phyloP scores from a whole-genome alignment of 2,329 filamentous ascomycete genomes.

The Fusarium cyanostomum region DNA sequence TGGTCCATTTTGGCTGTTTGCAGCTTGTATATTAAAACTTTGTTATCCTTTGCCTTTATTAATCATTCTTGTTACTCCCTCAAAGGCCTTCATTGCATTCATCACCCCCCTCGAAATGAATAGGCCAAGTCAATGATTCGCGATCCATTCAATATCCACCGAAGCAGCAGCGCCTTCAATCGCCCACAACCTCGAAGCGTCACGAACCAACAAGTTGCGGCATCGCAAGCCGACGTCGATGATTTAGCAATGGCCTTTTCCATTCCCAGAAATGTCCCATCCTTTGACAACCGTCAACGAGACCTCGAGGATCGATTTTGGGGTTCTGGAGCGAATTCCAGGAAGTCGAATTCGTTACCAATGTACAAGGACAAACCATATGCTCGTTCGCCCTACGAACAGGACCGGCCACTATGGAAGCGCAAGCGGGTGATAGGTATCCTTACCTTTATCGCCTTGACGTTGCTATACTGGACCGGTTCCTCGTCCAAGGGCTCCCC shows the following conservation, averaged over 20 bases:
- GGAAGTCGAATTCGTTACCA: slow-evolving; percentile 64
- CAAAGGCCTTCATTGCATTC: neutral
- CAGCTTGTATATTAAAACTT: slow-evolving; percentile 23
- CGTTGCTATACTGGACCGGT: slow-evolving; percentile 76
- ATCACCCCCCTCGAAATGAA: slow-evolving; percentile 42
- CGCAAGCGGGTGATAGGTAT: slow-evolving; percentile 68
- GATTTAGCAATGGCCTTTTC: slow-evolving; percentile 71
- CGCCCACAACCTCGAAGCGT: slow-evolving; percentile 57
- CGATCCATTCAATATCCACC: slow-evolving; percentile 57
- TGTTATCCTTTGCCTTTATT: neutral
- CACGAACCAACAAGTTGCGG: slow-evolving; percentile 56
- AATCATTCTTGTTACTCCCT: slow-evolving; percentile 1
- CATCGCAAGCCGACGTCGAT: slow-evolving; percentile 59
- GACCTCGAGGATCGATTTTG: slow-evolving; percentile 73
- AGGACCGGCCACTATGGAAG: slow-evolving; percentile 66
- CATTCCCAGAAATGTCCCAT: slow-evolving; percentile 74
- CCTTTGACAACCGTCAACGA: slow-evolving; percentile 72
- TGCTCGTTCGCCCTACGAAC: slow-evolving; percentile 68
- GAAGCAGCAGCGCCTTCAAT: slow-evolving; percentile 57
- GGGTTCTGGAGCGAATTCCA: slow-evolving; percentile 57
- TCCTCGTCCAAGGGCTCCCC: slow-evolving; percentile 54
- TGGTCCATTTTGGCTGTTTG: slow-evolving; percentile 14
- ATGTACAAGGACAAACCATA: slow-evolving; percentile 99
- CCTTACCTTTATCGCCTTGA: slow-evolving; percentile 62
- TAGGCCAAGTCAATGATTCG: slow-evolving; percentile 50